Evolutionary conservation across 306 rosid species (phyloP), one percentile per base, ranked within the genome.

Genomic region (Inga oerstediana): DNA sequence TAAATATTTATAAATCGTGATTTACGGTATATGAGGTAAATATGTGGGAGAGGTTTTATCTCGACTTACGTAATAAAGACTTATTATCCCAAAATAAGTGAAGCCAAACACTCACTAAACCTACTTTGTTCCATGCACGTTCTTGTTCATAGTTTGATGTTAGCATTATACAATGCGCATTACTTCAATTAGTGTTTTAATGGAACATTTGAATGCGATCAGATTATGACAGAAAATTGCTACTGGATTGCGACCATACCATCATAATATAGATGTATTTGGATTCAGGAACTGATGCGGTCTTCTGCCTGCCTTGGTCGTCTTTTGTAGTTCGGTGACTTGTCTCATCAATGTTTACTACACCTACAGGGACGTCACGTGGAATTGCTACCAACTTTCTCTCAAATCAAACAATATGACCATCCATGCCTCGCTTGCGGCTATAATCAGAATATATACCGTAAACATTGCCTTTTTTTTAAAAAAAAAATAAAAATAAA

Each of bases 231-330:
- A 52, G 68, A 19, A 32, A 35, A 30, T 34, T 68, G 46, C 20
- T 17, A 35, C 8, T 8, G 46, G 68, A 62, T 27, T 62, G 37
- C 15, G 16, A 24, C 8, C 8, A n/a, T 78, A 91, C 94, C 93
- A 86, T 86, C 91, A 86, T 84, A 19, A 88, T 88, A 39, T 89
- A 90, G 5, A 91, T 86, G 81, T 43, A 54, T 67, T 79, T 79
- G 13, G 89, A 81, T 80, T 86, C 93, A 2, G 93, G 90, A 72
- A 68, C 13, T 56, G 59, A 39, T 11, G 54, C 51, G 66, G 76
- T 85, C 81, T 19, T 85, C 24, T 66, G 67, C 87, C 24, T 66
- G 67, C 87, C 80, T 86, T 1, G 43, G 5, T 37, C 88, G 84
- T 86, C 72, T 35, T 74, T 77, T 83, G 76, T 71, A 79, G 10